Conservation (phyloP, 257 asterid species). For the Solanum piurae region DNA sequence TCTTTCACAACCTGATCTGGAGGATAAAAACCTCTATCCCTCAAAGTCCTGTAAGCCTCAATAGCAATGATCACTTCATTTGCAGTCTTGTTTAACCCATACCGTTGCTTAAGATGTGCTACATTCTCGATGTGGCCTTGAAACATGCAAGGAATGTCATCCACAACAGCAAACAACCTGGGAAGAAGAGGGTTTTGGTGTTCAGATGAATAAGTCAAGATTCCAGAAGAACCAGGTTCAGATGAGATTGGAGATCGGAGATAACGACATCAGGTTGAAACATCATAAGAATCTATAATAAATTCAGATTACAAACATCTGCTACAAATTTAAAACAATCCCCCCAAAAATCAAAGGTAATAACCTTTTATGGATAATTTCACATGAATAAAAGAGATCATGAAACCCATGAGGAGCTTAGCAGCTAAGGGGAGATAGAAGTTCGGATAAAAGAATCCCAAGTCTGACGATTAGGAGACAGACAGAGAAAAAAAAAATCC, state of each 20-base stretch:
- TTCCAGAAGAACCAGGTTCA: not conserved
- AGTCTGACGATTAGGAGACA: not conserved
- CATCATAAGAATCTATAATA: not conserved
- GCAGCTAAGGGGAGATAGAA: not conserved
- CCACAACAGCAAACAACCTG: conserved; percentile 73
- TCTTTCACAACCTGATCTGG: conserved; percentile 87
- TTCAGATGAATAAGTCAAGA: not conserved
- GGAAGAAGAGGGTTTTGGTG: not conserved
- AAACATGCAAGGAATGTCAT: conserved; percentile 85
- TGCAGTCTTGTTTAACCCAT: conserved; percentile 52
- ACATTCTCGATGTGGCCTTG: conserved; percentile 85
- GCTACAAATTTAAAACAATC: not conserved
- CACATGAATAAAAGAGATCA: not conserved
- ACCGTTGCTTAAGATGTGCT: conserved; percentile 81
- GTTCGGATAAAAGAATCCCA: not conserved
- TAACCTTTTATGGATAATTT: not conserved
- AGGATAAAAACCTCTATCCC: conserved; percentile 93
- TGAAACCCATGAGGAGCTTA: not conserved
- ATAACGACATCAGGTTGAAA: not conserved
- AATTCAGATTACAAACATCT: not conserved
- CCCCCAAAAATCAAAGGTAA: not conserved
- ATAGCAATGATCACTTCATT: conserved; percentile 78
- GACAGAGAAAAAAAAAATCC: not conserved
- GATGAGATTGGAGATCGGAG: not conserved
- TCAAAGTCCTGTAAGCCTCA: conserved; percentile 85